phyloP scores from a whole-genome alignment of 1,284 basidiomycete species.

The Ustilago loliicola region DNA sequence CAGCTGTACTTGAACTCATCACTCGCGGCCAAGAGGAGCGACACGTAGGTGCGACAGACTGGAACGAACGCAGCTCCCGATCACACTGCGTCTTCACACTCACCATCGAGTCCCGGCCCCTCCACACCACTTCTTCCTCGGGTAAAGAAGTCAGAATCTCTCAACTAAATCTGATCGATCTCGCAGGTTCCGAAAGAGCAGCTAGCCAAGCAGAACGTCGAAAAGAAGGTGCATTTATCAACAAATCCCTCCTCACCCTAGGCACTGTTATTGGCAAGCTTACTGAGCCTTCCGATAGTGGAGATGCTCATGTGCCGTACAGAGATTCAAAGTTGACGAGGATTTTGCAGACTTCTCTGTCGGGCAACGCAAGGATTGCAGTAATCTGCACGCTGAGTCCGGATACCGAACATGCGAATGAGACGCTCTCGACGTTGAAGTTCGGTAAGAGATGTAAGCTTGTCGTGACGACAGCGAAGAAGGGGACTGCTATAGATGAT shows the following conservation, averaged over 20 bases:
- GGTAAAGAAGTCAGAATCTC: constrained; percentile 63
- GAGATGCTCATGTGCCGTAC: constrained; percentile 73
- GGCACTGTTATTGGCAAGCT: constrained; percentile 75
- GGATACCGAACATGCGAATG: constrained; percentile 73
- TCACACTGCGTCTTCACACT: constrained; percentile 82
- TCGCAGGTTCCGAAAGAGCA: constrained; percentile 75
- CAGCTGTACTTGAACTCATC: constrained; percentile 77
- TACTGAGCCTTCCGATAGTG: constrained; percentile 69
- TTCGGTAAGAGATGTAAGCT: constrained; percentile 75
- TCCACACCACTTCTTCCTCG: neutral
- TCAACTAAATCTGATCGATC: constrained; percentile 74
- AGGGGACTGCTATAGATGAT: constrained; percentile 72
- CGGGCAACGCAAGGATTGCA: constrained; percentile 74
- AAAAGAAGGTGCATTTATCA: constrained; percentile 73
- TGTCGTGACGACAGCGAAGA: constrained; percentile 75
- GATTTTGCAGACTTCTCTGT: constrained; percentile 74
- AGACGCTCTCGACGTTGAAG: constrained; percentile 75
- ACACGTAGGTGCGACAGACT: constrained; percentile 93
- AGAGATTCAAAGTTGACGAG: constrained; percentile 75
- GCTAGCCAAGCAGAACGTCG: constrained; percentile 74
- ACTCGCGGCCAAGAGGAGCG: constrained; percentile 87
- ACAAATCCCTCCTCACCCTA: constrained; percentile 72
- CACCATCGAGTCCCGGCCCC: constrained; percentile 68
- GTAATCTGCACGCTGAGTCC: constrained; percentile 75
- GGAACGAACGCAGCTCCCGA: constrained; percentile 95